phyloP scores from a whole-genome alignment of 2,329 filamentous ascomycete species.

The Colletotrichum horii region DNA sequence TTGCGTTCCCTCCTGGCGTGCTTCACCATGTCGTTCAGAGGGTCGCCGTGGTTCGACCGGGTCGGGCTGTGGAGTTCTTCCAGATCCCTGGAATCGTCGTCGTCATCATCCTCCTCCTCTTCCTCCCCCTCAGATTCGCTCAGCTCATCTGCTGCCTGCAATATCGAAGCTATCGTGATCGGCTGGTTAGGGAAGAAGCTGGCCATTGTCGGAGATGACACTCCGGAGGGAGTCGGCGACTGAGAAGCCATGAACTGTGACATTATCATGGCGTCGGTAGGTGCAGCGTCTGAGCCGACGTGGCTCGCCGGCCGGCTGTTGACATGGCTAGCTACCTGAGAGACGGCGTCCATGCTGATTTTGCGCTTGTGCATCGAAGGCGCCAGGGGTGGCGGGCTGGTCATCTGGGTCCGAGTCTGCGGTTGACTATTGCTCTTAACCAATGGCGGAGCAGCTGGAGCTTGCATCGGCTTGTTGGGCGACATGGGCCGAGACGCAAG shows the following conservation, averaged over 20 bases:
- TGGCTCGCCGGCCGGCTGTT: slow-evolving; percentile 27
- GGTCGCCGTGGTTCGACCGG: slow-evolving; percentile 61
- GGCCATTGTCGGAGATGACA: slow-evolving; percentile 41
- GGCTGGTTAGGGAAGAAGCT: slow-evolving; percentile 29
- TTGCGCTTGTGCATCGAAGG: slow-evolving; percentile 41
- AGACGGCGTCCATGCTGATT: slow-evolving; percentile 47
- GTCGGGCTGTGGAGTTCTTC: slow-evolving; percentile 59
- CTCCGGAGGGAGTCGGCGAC: slow-evolving; percentile 35
- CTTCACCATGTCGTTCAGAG: slow-evolving; percentile 78
- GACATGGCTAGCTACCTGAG: slow-evolving; percentile 34
- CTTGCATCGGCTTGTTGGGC: slow-evolving; percentile 48
- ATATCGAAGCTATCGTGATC: slow-evolving; percentile 59
- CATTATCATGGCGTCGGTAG: slow-evolving; percentile 40
- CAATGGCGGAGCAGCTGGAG: not conserved
- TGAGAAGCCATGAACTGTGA: slow-evolving; percentile 39
- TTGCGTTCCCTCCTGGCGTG: slow-evolving; percentile 92
- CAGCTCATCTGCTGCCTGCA: slow-evolving; percentile 61
- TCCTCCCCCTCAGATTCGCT: slow-evolving; percentile 34
- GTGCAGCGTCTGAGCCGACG: slow-evolving; percentile 24
- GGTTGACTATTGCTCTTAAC: slow-evolving; percentile 24
- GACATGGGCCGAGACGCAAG: slow-evolving; percentile 51
- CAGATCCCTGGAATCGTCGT: slow-evolving; percentile 25
- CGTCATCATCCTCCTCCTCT: slow-evolving; percentile 22
- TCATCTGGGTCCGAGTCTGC: slow-evolving; percentile 33
- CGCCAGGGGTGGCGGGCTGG: slow-evolving; percentile 42